Evolutionary conservation across 2,329 filamentous ascomycete genomes (phyloP).

Genomic region (Fusarium proliferatum): DNA sequence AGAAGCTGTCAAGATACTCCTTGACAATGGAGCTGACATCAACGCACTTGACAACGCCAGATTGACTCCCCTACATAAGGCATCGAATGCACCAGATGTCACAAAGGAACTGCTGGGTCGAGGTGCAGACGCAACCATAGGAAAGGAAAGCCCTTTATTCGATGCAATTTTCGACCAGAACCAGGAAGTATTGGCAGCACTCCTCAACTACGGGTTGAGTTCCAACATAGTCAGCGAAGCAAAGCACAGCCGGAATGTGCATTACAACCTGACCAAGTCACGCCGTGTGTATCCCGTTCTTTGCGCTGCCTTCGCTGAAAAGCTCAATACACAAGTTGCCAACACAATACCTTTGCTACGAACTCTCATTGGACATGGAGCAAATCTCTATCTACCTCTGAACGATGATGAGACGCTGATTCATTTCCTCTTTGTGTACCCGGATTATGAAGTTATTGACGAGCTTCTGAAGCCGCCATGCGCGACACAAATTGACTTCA

Average conservation of each 20-base stretch:
- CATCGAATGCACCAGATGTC: conserved; percentile 3
- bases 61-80: conserved; percentile 15
- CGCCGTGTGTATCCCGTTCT: conserved; percentile 24
- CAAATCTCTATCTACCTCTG: conserved; percentile 31
- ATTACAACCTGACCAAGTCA: neutral
- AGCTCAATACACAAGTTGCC: neutral
- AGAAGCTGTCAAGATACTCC: conserved; percentile 17
- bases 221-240: conserved; percentile 10
- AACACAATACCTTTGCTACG: conserved; percentile 7
- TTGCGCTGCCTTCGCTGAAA: neutral
- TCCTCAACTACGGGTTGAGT: conserved; percentile 28
- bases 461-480: conserved; percentile 28
- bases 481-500: conserved; percentile 29
- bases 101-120: conserved; percentile 13
- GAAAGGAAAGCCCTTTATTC: conserved; percentile 23
- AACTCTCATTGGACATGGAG: conserved; percentile 16
- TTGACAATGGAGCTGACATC: conserved; percentile 32
- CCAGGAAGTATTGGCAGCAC: conserved; percentile 2
- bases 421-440: conserved; percentile 28
- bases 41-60: conserved; percentile 14
- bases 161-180: conserved; percentile 16
- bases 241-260: neutral
- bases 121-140: conserved; percentile 11
- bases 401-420: conserved; percentile 33
- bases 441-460: neutral